Evolutionary conservation across 352 stramenopile genomes (phyloP), one percentile per base, ranked within the genome.

Genomic region (Phytophthora syringae): DNA sequence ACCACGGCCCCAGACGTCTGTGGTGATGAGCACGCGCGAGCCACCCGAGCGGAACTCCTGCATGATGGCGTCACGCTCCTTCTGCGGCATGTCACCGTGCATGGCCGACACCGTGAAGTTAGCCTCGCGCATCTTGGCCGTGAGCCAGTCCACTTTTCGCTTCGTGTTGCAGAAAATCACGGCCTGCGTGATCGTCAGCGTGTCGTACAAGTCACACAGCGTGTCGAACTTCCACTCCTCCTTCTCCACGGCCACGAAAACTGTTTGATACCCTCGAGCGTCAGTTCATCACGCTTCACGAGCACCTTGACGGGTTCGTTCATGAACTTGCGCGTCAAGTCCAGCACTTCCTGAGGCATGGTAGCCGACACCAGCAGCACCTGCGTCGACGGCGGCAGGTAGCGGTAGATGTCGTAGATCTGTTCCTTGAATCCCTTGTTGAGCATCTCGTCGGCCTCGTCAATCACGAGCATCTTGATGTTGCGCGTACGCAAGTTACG

Each of bases 161-260:
- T 95, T 97, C 25, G 96, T 99, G 83, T 99, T 99, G 80, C 97
- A 99, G 82, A 99, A 99, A 67, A 99, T 99, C 30, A 99, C 97
- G 18, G 97, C 96, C 82, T 99, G 97, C 22, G 97, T 99, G 76
- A 99, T 98, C n/a, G 97, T 99, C 49, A 99, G 84, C 30, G 95
- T 99, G 83, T 99, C 97, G 83, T 99, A 99, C 50, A 99, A 69
- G 79, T 99, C 97, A 82, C 94, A 99, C 6, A 99, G 82, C 42
- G 97, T 99, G 76, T 99, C 97, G 76, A 99, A 99, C 78, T 99
- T 99, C 97, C 97, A 99, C 84, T 99, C 97, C 72, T 99, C 97
- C 66, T 98, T 96, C 81, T 99, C 97, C 30, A 99, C 97, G 20
- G 91, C 90, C 54, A 99, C 96, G 79, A 98, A 99, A 99, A 99